Evolutionary conservation across 2,329 filamentous ascomycete species (phyloP).

Genomic region (Aspergillus pseudotamarii): DNA sequence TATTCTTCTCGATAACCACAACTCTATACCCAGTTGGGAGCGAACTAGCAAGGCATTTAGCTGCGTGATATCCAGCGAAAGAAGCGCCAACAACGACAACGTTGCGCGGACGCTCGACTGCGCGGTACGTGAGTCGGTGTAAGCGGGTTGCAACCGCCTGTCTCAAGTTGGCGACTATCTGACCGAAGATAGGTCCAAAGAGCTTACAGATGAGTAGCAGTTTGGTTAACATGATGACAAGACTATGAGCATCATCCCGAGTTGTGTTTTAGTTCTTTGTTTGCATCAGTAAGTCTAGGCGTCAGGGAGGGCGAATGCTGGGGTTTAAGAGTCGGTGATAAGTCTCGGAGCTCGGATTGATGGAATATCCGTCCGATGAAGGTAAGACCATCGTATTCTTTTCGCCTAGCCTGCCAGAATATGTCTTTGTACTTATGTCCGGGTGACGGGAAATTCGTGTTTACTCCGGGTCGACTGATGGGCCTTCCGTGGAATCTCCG

Average conservation of each 20-base stretch:
- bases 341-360: not conserved
- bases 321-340: not conserved
- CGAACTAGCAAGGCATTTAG: slow-evolving; percentile 51
- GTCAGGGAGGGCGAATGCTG: not conserved
- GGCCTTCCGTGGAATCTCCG: slow-evolving; percentile 1
- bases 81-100: slow-evolving; percentile 62
- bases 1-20: slow-evolving; percentile 61
- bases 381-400: not conserved
- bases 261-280: not conserved
- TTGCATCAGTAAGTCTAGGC: not conserved
- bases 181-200: not conserved
- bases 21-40: slow-evolving; percentile 56
- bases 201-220: not conserved
- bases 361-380: not conserved
- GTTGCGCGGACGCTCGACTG: slow-evolving; percentile 37
- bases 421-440: not conserved
- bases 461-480: not conserved
- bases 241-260: not conserved
- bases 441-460: not conserved
- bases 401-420: not conserved
- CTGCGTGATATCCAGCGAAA: slow-evolving; percentile 58
- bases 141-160: slow-evolving; percentile 2
- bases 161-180: not conserved
- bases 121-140: slow-evolving; percentile 19
- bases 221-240: not conserved